Conservation (phyloP, 2,329 filamentous ascomycete species). For the Clarireedia paspali region DNA sequence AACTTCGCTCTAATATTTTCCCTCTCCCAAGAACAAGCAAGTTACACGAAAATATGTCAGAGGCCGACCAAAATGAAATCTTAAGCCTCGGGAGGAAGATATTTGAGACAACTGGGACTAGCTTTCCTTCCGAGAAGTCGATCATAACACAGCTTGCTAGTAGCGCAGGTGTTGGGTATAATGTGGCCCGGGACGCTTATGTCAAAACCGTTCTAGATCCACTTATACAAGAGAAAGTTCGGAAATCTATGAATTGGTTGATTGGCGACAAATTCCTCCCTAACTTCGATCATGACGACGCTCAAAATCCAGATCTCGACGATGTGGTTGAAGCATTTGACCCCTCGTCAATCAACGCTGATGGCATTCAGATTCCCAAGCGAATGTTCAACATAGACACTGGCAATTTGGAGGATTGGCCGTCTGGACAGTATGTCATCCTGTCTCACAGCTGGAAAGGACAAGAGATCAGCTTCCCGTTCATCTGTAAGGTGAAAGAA, state of each 20-base stretch:
- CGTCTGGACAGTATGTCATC: constrained; percentile 30
- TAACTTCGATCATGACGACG: constrained; percentile 7
- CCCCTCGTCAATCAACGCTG: constrained; percentile 1
- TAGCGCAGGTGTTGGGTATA: constrained; percentile 10
- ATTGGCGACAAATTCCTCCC: constrained; percentile 9
- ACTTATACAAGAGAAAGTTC: constrained; percentile 11
- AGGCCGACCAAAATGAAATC: constrained; percentile 10
- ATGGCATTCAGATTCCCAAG: constrained; percentile 18
- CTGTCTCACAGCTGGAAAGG: constrained; percentile 32
- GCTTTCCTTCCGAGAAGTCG: constrained; percentile 10
- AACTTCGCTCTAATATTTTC: not conserved
- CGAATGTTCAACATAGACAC: constrained; percentile 32
- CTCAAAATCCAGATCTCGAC: constrained; percentile 4
- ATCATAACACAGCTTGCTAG: constrained; percentile 11
- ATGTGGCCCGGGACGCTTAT: constrained; percentile 11
- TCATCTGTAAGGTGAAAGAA: constrained; percentile 19
- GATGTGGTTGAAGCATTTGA: not conserved
- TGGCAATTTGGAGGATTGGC: constrained; percentile 25
- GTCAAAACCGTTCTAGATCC: constrained; percentile 12
- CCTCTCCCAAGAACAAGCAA: not conserved
- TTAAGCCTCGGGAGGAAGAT: constrained; percentile 9
- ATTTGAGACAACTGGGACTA: constrained; percentile 8
- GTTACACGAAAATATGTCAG: constrained; percentile 1
- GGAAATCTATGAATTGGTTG: constrained; percentile 12
- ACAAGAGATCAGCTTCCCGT: constrained; percentile 26